phyloP scores from a whole-genome alignment of 371 early-diverging fungal species.

The Rhizopus sp. region DNA sequence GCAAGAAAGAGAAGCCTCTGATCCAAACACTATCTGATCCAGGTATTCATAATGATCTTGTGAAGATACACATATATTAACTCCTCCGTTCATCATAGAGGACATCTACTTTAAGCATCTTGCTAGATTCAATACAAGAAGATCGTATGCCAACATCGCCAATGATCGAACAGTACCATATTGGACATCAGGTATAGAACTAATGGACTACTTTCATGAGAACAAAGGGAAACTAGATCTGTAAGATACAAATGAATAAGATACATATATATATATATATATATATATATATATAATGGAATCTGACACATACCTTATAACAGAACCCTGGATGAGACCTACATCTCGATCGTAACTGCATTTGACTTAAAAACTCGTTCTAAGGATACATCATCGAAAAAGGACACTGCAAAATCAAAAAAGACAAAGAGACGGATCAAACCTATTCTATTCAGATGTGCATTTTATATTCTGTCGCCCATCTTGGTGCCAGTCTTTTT shows the following conservation, averaged over 20 bases:
- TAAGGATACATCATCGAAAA: neutral
- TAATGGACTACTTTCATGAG: slow-evolving; percentile 50
- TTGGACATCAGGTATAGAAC: slow-evolving; percentile 64
- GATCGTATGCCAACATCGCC: slow-evolving; percentile 66
- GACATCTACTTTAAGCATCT: slow-evolving; percentile 15
- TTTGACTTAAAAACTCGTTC: slow-evolving; percentile 7
- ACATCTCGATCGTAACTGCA: slow-evolving; percentile 18
- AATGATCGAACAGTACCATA: slow-evolving; percentile 75
- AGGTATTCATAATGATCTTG: slow-evolving; percentile 13
- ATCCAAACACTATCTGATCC: slow-evolving; percentile 69
- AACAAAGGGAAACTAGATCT: slow-evolving; percentile 49
- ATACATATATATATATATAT: too few relatives aligned
- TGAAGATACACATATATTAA: neutral
- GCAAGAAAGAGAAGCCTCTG: slow-evolving; percentile 41
- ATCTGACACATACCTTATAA: neutral
- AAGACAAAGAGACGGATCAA: slow-evolving; percentile 1
- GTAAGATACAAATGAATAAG: slow-evolving; percentile 11
- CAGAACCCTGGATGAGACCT: slow-evolving; percentile 20
- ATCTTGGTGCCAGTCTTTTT: slow-evolving; percentile 21
- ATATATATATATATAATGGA: neutral
- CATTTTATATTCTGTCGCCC: slow-evolving; percentile 9
- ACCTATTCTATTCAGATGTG: neutral
- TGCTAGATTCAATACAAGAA: slow-evolving; percentile 53
- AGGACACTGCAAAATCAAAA: neutral
- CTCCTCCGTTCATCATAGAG: neutral